Evolutionary conservation across 768 basidiomycete species (phyloP).

Genomic region (Lactarius tabidus): DNA sequence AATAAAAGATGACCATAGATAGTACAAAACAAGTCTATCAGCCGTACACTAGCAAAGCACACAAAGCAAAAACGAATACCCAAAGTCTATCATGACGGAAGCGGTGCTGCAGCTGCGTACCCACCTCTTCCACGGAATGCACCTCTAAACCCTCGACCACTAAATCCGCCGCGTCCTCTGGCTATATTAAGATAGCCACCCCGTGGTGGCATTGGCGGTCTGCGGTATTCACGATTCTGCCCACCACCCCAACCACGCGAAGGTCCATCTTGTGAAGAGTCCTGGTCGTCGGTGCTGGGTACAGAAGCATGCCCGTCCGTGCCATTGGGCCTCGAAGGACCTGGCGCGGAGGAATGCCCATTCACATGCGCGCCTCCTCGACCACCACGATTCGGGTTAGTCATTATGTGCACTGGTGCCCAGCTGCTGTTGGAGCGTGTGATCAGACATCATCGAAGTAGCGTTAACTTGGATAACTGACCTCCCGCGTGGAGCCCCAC

Average conservation of each 20-base stretch:
- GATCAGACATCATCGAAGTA: neutral
- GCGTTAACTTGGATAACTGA: conserved; percentile 26
- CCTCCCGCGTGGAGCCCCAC: conserved; percentile 45
- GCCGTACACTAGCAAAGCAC: neutral
- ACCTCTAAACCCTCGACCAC: conserved; percentile 28
- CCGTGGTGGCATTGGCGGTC: conserved; percentile 24
- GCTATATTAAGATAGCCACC: conserved; percentile 27
- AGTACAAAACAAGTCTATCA: neutral
- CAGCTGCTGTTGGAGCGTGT: conserved; percentile 20
- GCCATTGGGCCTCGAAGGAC: conserved; percentile 28
- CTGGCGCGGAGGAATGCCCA: conserved; percentile 22
- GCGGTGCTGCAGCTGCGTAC: neutral
- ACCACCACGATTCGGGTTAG: conserved; percentile 64
- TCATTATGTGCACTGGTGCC: conserved; percentile 63
- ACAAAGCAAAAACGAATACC: neutral
- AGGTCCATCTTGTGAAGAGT: conserved; percentile 21
- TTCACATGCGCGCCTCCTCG: conserved; percentile 32
- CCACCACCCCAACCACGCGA: conserved; percentile 10
- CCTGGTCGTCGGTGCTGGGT: conserved; percentile 18
- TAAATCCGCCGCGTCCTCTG: conserved; percentile 32
- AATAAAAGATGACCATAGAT: neutral
- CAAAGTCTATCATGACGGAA: conserved; percentile 18
- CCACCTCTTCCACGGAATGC: conserved; percentile 28
- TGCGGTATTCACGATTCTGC: conserved; percentile 13
- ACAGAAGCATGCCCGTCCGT: neutral